A percentile compares a stretch with the other conserved stretches of the same genome.
phyloP scores from a whole-genome alignment of 164 flowering plant species.

The Brasenia schreberi region DNA sequence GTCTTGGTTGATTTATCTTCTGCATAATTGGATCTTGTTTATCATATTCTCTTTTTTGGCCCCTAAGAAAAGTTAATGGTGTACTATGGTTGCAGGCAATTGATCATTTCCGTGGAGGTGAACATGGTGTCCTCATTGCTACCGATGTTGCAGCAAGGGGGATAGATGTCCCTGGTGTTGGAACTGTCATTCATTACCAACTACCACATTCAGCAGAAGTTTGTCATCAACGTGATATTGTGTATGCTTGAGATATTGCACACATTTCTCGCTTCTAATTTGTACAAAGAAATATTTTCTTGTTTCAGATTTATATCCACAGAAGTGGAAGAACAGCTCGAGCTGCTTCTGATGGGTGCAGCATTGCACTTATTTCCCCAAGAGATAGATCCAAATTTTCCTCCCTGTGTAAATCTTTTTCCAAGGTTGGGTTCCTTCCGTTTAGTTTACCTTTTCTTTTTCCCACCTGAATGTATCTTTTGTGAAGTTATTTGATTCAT shows the following conservation, averaged over 20 bases:
- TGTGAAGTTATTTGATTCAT: too few species aligned
- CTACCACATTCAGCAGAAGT: conserved; percentile 97
- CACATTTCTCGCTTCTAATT: neutral
- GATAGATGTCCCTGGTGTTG: conserved; percentile 82
- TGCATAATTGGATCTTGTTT: too few species aligned
- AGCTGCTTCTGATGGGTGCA: conserved; percentile 88
- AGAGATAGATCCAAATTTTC: conserved; percentile 77
- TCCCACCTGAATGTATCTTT: neutral
- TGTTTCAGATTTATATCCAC: conserved; percentile 73
- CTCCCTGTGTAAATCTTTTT: conserved; percentile 74
- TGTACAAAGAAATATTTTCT: conserved; percentile 1
- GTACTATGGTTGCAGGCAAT: conserved; percentile 40
- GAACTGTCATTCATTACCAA: conserved; percentile 95
- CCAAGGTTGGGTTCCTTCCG: conserved; percentile 41
- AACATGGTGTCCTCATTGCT: conserved; percentile 74
- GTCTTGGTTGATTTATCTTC: too few species aligned
- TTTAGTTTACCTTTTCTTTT: neutral
- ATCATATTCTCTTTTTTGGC: too few species aligned
- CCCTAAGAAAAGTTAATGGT: neutral
- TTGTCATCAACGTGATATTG: conserved; percentile 8
- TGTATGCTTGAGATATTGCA: neutral
- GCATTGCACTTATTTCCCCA: conserved; percentile 76
- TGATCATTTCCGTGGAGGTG: conserved; percentile 75
- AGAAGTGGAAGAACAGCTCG: conserved; percentile 99
- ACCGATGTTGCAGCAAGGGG: conserved; percentile 98